Conservation (phyloP, 2,329 filamentous ascomycete species). For the Xylaria sp. region DNA sequence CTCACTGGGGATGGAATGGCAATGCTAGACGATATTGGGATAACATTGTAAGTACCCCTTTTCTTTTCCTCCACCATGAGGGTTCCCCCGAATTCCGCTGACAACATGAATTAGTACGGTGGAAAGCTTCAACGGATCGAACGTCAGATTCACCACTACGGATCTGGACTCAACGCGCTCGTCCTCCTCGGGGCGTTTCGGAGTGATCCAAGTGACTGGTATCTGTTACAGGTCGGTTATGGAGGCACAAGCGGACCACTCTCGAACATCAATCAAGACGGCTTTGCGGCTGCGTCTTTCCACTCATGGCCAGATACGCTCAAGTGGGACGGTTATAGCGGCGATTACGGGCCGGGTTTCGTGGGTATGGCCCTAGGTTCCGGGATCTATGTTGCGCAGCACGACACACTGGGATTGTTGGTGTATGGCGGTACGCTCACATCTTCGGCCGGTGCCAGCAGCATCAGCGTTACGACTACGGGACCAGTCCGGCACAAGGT, state of each 20-base stretch:
- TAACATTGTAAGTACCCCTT: conserved; percentile 53
- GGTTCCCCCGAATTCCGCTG: not conserved
- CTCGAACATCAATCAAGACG: conserved; percentile 65
- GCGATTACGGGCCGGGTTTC: conserved; percentile 68
- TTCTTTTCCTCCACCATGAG: not conserved
- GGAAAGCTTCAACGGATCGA: conserved; percentile 58
- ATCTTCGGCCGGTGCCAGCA: conserved; percentile 36
- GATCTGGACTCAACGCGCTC: conserved; percentile 67
- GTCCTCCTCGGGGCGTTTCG: conserved; percentile 65
- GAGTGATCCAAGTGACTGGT: conserved; percentile 57
- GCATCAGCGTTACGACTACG: conserved; percentile 54
- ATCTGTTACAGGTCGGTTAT: conserved; percentile 65
- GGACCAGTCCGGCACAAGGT: conserved; percentile 61
- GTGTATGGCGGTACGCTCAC: conserved; percentile 61
- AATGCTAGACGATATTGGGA: conserved; percentile 72
- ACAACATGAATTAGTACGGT: conserved; percentile 47
- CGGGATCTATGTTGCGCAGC: conserved; percentile 61
- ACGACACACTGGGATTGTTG: conserved; percentile 58
- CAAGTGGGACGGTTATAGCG: conserved; percentile 66
- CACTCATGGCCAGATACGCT: conserved; percentile 68
- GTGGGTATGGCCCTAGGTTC: conserved; percentile 63
- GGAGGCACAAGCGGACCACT: conserved; percentile 64
- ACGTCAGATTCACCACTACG: conserved; percentile 70
- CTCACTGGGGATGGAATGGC: conserved; percentile 72
- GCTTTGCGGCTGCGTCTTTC: conserved; percentile 66